phyloP scores from a whole-genome alignment of 2,329 filamentous ascomycete genomes.

The Periconia sp. region DNA sequence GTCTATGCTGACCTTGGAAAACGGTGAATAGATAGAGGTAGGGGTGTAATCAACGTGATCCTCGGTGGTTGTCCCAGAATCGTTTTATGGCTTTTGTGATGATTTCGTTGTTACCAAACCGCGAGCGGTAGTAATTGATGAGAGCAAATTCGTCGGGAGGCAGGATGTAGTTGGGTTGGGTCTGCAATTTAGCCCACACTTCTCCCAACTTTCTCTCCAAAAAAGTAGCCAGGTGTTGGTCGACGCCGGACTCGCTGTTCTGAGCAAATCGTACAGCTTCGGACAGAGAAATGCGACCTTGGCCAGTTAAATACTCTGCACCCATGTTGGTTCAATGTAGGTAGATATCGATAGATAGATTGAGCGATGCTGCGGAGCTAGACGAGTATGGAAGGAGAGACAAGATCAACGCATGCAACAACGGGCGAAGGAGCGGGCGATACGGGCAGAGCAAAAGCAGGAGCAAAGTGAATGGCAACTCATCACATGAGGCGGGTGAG shows the following conservation, averaged over 20 bases:
- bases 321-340: slow-evolving; percentile 41
- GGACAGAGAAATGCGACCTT: slow-evolving; percentile 48
- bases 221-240: slow-evolving; percentile 63
- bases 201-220: slow-evolving; percentile 61
- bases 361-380: slow-evolving; percentile 23
- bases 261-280: slow-evolving; percentile 75
- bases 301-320: slow-evolving; percentile 41
- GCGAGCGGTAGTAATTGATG: slow-evolving; percentile 79
- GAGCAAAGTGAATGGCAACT: slow-evolving; percentile 14
- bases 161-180: slow-evolving; percentile 73
- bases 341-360: slow-evolving; percentile 15
- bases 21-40: background rate
- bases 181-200: slow-evolving; percentile 69
- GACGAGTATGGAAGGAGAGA: slow-evolving; percentile 25
- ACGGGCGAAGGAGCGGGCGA: background rate
- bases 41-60: slow-evolving; percentile 20
- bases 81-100: slow-evolving; percentile 57
- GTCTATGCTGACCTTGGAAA: slow-evolving; percentile 11
- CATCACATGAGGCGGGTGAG: slow-evolving; percentile 18
- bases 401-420: slow-evolving; percentile 11
- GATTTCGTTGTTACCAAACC: slow-evolving; percentile 58
- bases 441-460: slow-evolving; percentile 3
- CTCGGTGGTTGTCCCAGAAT: slow-evolving; percentile 57
- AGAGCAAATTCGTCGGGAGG: slow-evolving; percentile 77
- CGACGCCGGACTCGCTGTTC: slow-evolving; percentile 68